Evolutionary conservation across 2,329 filamentous ascomycete genomes (phyloP).

Genomic region (Sclerotiophoma versabilis): DNA sequence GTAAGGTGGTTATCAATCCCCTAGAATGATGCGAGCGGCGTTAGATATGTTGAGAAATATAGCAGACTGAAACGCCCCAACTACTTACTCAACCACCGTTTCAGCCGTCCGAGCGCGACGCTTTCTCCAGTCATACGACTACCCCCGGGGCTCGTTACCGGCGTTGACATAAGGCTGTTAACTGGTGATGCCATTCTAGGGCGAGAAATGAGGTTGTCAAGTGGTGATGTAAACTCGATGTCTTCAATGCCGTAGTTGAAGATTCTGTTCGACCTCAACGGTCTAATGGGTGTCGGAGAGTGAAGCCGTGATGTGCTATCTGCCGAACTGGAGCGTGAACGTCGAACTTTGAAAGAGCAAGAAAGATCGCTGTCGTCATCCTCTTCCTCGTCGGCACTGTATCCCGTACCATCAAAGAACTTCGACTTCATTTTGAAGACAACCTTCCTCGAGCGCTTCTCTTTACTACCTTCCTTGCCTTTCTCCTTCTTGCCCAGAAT

Average conservation of each 20-base stretch:
- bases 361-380: neutral
- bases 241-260: slow-evolving; percentile 5
- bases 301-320: neutral
- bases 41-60: neutral
- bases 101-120: neutral
- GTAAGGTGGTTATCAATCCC: neutral
- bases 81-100: slow-evolving; percentile 1
- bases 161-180: neutral
- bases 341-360: too few relatives aligned
- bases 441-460: neutral
- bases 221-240: slow-evolving; percentile 4
- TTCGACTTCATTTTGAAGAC: neutral
- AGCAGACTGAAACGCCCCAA: too few relatives aligned
- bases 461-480: neutral
- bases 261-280: neutral
- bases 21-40: neutral
- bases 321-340: neutral
- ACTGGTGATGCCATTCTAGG: neutral
- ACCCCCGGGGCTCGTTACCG: neutral
- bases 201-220: neutral
- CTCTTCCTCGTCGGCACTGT: neutral
- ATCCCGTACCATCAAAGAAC: slow-evolving; percentile 3
- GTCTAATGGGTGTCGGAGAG: neutral
- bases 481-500: neutral
- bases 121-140: neutral